Conservation (phyloP, 2,329 filamentous ascomycete species). For the Diaporthe vaccinii region DNA sequence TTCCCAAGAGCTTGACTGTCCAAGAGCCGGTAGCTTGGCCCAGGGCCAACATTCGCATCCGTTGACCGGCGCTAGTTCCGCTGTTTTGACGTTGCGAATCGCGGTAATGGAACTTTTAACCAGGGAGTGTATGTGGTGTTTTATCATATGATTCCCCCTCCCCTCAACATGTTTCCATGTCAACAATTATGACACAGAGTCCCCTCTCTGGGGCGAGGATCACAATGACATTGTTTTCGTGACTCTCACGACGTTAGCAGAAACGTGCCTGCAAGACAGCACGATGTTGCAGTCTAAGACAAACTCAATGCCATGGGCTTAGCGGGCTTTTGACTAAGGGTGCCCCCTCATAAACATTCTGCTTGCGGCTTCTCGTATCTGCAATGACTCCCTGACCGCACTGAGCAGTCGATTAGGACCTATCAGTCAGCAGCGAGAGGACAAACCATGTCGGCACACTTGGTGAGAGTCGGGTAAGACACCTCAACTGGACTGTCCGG, state of each 20-base stretch:
- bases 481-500: slow-evolving; percentile 14
- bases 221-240: not conserved
- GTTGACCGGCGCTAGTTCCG: slow-evolving; percentile 18
- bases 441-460: slow-evolving; percentile 19
- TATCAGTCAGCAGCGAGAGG: slow-evolving; percentile 7
- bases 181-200: not conserved
- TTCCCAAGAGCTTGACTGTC: not conserved
- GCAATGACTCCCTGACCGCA: slow-evolving; percentile 17
- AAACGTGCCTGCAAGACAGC: not conserved
- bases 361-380: slow-evolving; percentile 29
- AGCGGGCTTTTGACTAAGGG: slow-evolving; percentile 10
- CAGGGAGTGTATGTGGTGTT: not conserved
- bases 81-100: slow-evolving; percentile 14
- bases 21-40: slow-evolving; percentile 27
- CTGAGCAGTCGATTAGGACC: not conserved
- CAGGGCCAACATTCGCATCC: slow-evolving; percentile 2
- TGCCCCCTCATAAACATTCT: not conserved
- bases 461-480: slow-evolving; percentile 22
- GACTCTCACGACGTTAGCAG: not conserved
- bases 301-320: slow-evolving; percentile 17
- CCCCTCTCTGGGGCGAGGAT: too few species aligned
- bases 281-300: not conserved
- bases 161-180: not conserved
- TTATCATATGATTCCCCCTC: slow-evolving; percentile 8
- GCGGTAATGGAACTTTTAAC: not conserved